Conservation (phyloP, 2,329 filamentous ascomycete species). For the Neopestalotiopsis rosae region DNA sequence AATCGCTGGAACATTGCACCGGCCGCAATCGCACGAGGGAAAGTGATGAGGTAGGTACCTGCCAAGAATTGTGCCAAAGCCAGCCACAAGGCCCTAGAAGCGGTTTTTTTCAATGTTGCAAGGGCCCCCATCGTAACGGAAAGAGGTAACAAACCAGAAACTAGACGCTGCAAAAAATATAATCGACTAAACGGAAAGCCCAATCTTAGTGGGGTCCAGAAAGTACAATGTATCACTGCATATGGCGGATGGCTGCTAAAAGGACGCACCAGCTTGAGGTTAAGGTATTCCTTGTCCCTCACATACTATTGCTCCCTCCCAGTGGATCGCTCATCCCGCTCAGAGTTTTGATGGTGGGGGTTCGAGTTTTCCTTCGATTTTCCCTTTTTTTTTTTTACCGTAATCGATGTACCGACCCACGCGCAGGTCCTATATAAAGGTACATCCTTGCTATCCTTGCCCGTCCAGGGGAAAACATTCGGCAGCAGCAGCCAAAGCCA, state of each 20-base stretch:
- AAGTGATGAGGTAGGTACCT: neutral
- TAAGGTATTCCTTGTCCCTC: neutral
- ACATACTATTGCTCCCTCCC: neutral
- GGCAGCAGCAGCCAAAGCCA: neutral
- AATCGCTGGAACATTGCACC: slow-evolving; percentile 2
- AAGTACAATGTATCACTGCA: neutral
- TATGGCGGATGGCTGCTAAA: neutral
- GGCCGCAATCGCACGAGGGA: slow-evolving; percentile 5
- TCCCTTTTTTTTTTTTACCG: neutral
- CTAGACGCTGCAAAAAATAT: neutral
- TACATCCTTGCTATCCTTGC: neutral
- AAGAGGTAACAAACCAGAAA: neutral
- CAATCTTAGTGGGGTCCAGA: slow-evolving; percentile 7
- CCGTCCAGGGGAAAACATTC: neutral
- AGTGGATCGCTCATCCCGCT: neutral
- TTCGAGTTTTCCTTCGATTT: neutral
- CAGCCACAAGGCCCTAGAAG: neutral
- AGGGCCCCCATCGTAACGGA: neutral
- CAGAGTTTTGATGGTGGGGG: neutral
- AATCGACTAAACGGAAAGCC: slow-evolving; percentile 5
- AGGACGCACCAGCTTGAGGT: too few relatives aligned
- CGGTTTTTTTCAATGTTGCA: neutral
- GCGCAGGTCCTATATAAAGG: neutral
- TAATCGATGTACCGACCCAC: neutral
- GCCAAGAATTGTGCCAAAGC: neutral